Base-by-base conservation (phyloP, 257 asterid genomes). In the Jaltomata sinuosa region DNA sequence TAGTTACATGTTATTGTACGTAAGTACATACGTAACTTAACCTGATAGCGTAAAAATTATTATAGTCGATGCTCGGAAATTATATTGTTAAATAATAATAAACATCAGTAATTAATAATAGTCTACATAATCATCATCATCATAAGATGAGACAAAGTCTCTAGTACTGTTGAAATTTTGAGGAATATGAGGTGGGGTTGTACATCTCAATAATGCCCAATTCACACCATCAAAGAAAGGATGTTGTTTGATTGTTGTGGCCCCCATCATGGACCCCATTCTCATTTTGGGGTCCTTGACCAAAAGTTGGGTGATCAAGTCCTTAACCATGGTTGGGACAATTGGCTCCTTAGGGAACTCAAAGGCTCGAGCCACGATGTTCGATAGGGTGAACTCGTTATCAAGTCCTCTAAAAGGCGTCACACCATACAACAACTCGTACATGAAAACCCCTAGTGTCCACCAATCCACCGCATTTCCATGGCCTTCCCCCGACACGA, bases 381-480 rank as follows among this genome's bases (percentile, higher is more conserved):
- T 94, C 3, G 95, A 89, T 3, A 94, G 83, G 6, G 98, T 93
- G 81, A 85, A 89, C 79, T 93, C 94, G 8, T 93, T 87, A 25
- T 87, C 92, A 32, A 50, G 65, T 40, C 97, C 98, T 11, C 91
- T 85, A 82, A 94, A 94, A 1, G 97, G 98, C 1, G 98, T 94
- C 57, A 84, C 85, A 14, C 97, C 97, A 11, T 94, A 94, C 4
- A 93, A 74, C 0, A 94, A 85, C 50, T 94, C 97, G 8, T 90
- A 94, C 4, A 91, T 76, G 59, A 93, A 91, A 21, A 92, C 38
- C 62, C 97, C 97, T 36, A 94, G 62, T 0, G 95, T 94, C 98
- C 98, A 94, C 96, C 97, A 94, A 74, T 94, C 98, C 69, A 94
- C 97, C 0, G 94, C 90, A 80, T 90, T 93, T 1, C 98, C 98